Evolutionary conservation across 108 stramenopile genomes (phyloP).

Genomic region (Cyclotella cryptica): DNA sequence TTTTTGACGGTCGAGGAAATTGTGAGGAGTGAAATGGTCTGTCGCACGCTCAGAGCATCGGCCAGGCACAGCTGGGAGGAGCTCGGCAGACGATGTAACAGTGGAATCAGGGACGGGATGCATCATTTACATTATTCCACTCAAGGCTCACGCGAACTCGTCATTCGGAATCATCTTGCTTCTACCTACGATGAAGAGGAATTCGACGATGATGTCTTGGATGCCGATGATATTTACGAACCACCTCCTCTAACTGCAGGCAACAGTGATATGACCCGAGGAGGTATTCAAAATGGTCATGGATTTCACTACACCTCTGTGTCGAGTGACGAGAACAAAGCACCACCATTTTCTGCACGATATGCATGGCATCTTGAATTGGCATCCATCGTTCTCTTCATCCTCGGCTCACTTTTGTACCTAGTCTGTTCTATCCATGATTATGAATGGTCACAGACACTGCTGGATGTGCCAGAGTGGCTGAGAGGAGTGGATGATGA

Average conservation of each 20-base stretch:
- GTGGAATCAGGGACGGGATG: no score
- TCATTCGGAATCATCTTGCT: not conserved
- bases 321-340: not conserved
- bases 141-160: not conserved
- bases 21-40: not conserved
- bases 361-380: not conserved
- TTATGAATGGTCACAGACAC: conserved; percentile 20
- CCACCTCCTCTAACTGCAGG: not conserved
- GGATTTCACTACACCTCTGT: not conserved
- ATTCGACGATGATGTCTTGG: not conserved
- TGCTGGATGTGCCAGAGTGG: conserved; percentile 3
- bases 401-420: conserved; percentile 17
- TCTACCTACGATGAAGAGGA: not conserved
- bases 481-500: conserved; percentile 15
- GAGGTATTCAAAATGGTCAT: not conserved
- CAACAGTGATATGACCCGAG: not conserved
- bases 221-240: not conserved
- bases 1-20: conserved; percentile 1
- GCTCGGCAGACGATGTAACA: no score
- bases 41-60: not conserved
- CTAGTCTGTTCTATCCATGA: conserved; percentile 13
- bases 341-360: not conserved
- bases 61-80: not conserved
- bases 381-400: conserved; percentile 14
- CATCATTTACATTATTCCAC: no score